These are phyloP conservation scores for Pleurotus cornucopiae DNA, from an alignment of 768 basidiomycete species.

Conservation along the genomic window DNA sequence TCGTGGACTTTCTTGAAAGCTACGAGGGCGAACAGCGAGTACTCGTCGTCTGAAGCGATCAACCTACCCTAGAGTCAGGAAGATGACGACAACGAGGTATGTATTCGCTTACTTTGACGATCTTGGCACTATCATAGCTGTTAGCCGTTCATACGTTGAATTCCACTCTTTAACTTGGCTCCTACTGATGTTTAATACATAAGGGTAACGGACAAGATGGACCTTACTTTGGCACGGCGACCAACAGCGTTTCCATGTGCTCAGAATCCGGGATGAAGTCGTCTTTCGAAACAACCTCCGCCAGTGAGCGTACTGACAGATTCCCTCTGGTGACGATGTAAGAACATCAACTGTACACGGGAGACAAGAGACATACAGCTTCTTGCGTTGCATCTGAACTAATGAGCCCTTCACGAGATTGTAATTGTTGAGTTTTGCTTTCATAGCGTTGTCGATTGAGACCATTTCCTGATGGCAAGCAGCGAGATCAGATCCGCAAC, in stretches of 20 bases:
- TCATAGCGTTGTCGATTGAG: slow-evolving; percentile 93
- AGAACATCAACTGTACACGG: slow-evolving; percentile 4
- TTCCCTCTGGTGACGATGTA: slow-evolving; percentile 62
- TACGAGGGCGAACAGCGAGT: slow-evolving; percentile 77
- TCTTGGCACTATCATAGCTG: slow-evolving; percentile 89
- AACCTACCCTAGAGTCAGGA: slow-evolving; percentile 35
- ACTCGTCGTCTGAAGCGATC: slow-evolving; percentile 86
- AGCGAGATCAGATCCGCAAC: background rate
- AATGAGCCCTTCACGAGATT: slow-evolving; percentile 92
- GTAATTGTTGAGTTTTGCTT: slow-evolving; percentile 86
- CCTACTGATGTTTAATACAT: slow-evolving; percentile 41
- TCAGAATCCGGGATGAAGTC: slow-evolving; percentile 88
- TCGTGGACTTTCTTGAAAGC: slow-evolving; percentile 90
- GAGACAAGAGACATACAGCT: slow-evolving; percentile 50
- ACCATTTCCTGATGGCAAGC: slow-evolving; percentile 72
- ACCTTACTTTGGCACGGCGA: slow-evolving; percentile 89
- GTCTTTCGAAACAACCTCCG: slow-evolving; percentile 77
- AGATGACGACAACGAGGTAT: slow-evolving; percentile 9
- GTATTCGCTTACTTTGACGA: slow-evolving; percentile 66
- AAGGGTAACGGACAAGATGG: slow-evolving; percentile 9
- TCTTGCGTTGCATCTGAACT: slow-evolving; percentile 90
- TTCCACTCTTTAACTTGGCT: slow-evolving; percentile 83
- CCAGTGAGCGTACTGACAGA: slow-evolving; percentile 84
- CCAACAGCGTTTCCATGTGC: slow-evolving; percentile 87
- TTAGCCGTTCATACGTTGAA: slow-evolving; percentile 80